Conservation (phyloP, 1,139 yeast genomes). For the Lodderomyces pseudojiufengensis region DNA sequence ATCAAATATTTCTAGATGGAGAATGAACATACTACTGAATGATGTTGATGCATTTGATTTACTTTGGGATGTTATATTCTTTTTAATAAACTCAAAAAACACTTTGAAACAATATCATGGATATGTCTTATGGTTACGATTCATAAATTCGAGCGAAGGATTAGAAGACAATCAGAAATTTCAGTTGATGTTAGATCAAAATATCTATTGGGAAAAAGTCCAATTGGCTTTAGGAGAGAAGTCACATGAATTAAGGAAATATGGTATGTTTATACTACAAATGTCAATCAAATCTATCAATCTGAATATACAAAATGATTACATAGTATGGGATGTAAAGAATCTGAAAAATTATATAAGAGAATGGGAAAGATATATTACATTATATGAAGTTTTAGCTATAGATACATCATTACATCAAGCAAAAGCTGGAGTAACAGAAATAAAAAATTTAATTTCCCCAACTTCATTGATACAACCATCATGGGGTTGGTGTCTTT, state of each 20-base stretch:
- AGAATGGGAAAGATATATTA: constrained; percentile 71
- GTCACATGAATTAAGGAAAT: constrained; percentile 70
- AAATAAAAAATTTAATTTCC: constrained; percentile 55
- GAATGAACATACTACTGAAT: constrained; percentile 29
- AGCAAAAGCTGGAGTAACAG: constrained; percentile 72
- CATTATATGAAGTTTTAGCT: constrained; percentile 76
- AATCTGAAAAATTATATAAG: constrained; percentile 30
- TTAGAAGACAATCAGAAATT: constrained; percentile 22
- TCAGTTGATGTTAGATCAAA: constrained; percentile 29
- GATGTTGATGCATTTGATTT: constrained; percentile 19
- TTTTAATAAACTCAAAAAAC: constrained; percentile 25
- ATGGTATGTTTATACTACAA: constrained; percentile 65
- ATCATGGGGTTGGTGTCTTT: constrained; percentile 68
- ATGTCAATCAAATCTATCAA: constrained; percentile 51
- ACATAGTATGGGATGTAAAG: constrained; percentile 46
- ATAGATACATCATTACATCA: constrained; percentile 86
- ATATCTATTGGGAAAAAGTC: constrained; percentile 56
- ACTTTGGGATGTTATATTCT: constrained; percentile 47
- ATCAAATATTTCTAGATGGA: constrained; percentile 48
- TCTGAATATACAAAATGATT: constrained; percentile 33
- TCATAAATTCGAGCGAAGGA: constrained; percentile 26
- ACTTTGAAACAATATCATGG: constrained; percentile 28
- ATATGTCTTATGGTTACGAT: constrained; percentile 54
- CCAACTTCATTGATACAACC: constrained; percentile 53
- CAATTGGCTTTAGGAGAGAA: constrained; percentile 55